These are phyloP conservation scores for Cytospora schulzeri DNA, from an alignment of 2,329 filamentous ascomycete genomes.

Conservation along the genomic window DNA sequence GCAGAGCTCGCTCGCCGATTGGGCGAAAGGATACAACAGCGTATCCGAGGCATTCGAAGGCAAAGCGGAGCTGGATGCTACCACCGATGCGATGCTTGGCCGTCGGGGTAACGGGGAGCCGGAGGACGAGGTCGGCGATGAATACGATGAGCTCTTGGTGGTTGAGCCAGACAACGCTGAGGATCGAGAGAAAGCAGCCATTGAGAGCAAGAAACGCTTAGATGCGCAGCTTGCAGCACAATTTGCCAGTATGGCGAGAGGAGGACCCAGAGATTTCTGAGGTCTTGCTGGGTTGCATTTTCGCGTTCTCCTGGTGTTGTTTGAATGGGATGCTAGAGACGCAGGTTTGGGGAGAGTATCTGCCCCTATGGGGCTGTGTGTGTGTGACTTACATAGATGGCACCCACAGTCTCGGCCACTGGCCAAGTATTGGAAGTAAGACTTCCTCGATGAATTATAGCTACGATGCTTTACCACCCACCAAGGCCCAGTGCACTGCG, in stretches of 20 bases:
- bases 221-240: conserved; percentile 18
- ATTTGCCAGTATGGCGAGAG: conserved; percentile 5
- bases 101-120: background rate
- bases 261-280: background rate
- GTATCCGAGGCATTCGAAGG: conserved; percentile 25
- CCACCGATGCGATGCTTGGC: background rate
- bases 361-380: too few relatives aligned
- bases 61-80: conserved; percentile 11
- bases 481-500: background rate
- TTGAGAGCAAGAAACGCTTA: conserved; percentile 1
- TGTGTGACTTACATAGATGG: background rate
- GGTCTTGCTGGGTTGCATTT: background rate
- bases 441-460: background rate
- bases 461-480: background rate
- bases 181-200: conserved; percentile 1
- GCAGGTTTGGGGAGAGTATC: too few relatives aligned
- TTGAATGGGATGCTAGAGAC: background rate
- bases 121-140: background rate
- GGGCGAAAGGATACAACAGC: conserved; percentile 14
- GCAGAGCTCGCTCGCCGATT: conserved; percentile 5
- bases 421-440: background rate
- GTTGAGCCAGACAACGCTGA: conserved; percentile 1
- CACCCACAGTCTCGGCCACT: background rate
- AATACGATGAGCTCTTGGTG: conserved; percentile 18
- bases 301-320: background rate